These are phyloP conservation scores for Orobanche coerulescens DNA, from an alignment of 257 asterid genomes.

Conservation along the genomic window DNA sequence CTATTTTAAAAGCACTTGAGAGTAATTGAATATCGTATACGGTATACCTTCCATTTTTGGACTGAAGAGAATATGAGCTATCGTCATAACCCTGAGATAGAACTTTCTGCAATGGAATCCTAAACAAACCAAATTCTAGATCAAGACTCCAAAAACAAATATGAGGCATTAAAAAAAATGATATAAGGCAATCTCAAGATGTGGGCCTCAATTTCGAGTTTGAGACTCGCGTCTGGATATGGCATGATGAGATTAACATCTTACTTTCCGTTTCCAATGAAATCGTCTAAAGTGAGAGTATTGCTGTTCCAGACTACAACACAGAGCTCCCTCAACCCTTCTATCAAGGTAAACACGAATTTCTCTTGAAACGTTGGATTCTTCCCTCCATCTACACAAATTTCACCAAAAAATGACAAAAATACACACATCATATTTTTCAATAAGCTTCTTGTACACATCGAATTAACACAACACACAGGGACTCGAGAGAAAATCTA, in stretches of 20 bases:
- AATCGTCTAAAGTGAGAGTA: constrained; percentile 63
- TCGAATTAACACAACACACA: background rate
- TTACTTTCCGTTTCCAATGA: constrained; percentile 90
- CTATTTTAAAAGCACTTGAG: background rate
- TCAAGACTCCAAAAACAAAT: background rate
- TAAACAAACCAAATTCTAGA: constrained; percentile 25
- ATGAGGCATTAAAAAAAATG: background rate
- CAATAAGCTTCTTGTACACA: background rate
- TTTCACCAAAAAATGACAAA: background rate
- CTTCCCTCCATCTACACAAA: constrained; percentile 74
- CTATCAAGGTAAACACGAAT: constrained; percentile 72
- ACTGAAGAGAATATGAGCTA: constrained; percentile 71
- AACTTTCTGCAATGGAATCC: constrained; percentile 80
- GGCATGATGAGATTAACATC: background rate
- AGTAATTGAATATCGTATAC: too few relatives aligned
- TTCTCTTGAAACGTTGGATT: constrained; percentile 95
- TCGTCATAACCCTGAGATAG: constrained; percentile 77
- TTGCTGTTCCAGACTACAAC: constrained; percentile 88
- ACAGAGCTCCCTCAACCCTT: constrained; percentile 65
- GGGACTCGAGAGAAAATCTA: constrained; percentile 11
- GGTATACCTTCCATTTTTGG: constrained; percentile 77
- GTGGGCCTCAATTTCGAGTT: too few relatives aligned
- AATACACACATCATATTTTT: too few relatives aligned
- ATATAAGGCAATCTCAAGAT: too few relatives aligned
- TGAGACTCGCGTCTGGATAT: too few relatives aligned